Percentiles rank a stretch among this genome's conserved stretches.
phyloP scores from a whole-genome alignment of 768 basidiomycete genomes.

The Termitomyces sp. region DNA sequence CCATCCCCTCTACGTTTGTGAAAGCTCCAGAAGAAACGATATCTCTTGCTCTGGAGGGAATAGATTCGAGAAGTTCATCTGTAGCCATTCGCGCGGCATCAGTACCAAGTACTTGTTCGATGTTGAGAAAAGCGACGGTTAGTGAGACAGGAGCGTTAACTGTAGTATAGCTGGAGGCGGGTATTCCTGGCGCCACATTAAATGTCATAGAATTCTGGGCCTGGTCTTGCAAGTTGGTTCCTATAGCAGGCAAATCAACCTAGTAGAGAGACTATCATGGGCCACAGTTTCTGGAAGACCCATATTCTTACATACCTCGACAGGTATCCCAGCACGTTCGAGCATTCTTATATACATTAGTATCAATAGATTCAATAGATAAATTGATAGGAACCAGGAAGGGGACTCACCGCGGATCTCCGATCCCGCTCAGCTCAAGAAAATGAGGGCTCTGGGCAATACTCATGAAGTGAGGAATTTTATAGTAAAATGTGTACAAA shows the following conservation, averaged over 20 bases:
- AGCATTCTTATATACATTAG: slow-evolving; percentile 3
- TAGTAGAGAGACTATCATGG: neutral
- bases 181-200: neutral
- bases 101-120: slow-evolving; percentile 7
- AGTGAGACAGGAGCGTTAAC: slow-evolving; percentile 4
- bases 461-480: no score
- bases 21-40: slow-evolving; percentile 14
- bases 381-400: neutral
- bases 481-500: neutral
- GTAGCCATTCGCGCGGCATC: neutral
- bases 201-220: neutral
- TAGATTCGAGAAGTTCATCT: neutral
- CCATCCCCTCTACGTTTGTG: slow-evolving; percentile 6
- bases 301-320: neutral
- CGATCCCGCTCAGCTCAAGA: slow-evolving; percentile 9
- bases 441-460: slow-evolving; percentile 7
- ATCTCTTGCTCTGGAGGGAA: neutral
- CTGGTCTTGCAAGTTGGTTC: slow-evolving; percentile 13
- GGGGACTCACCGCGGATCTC: slow-evolving; percentile 1
- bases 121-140: slow-evolving; percentile 5
- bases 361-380: neutral
- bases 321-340: slow-evolving; percentile 1
- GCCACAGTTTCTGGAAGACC: neutral
- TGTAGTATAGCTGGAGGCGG: neutral
- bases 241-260: slow-evolving; percentile 11